These are phyloP conservation scores for Mycena olivaceomarginata DNA, from an alignment of 768 basidiomycete genomes.

Conservation along the genomic window DNA sequence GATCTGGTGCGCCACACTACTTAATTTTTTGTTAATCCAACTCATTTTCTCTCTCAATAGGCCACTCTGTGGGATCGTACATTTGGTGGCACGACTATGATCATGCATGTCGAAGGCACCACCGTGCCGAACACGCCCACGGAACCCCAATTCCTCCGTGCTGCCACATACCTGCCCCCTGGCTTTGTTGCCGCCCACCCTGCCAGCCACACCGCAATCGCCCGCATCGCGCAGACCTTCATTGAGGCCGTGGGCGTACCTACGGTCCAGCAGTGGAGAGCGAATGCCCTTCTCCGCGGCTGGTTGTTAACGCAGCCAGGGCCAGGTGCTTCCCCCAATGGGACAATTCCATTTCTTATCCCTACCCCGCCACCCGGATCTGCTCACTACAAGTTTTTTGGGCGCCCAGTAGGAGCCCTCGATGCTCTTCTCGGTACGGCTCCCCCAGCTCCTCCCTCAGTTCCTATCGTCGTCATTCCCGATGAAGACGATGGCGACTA, in stretches of 20 bases:
- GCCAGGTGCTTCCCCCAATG: no score
- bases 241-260: constrained; percentile 11
- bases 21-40: no score
- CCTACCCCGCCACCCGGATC: no score
- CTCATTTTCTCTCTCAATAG: not conserved
- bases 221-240: constrained; percentile 11
- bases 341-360: no score
- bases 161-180: constrained; percentile 2
- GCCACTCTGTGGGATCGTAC: constrained; percentile 1
- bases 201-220: not conserved
- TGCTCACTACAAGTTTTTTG: no score
- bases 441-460: no score
- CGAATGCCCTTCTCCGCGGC: not conserved
- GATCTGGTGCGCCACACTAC: no score
- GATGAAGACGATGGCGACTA: not conserved
- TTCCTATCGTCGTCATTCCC: not conserved
- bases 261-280: constrained; percentile 2
- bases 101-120: constrained; percentile 10
- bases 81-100: not conserved
- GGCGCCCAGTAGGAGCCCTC: constrained; percentile 1
- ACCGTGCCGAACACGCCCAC: constrained; percentile 7
- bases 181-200: not conserved
- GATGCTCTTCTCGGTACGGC: not conserved
- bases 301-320: no score
- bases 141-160: not conserved